phyloP scores from a whole-genome alignment of 2,329 filamentous ascomycete genomes.

The Lecanicillium sp. region DNA sequence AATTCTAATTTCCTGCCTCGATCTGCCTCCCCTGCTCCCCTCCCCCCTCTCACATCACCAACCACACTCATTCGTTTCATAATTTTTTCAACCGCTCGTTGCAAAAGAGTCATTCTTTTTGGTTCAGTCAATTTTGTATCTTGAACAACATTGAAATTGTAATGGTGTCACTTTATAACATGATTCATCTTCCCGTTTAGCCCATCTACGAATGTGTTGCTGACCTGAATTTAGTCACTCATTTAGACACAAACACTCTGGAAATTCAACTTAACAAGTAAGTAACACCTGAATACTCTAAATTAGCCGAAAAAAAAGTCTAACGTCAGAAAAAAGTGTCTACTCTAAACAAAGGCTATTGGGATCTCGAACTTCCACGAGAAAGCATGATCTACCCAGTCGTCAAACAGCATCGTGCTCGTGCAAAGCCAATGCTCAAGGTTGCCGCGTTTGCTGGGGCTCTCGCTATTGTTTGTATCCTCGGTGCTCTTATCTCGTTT shows the following conservation, averaged over 20 bases:
- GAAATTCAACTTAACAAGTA: too few species aligned
- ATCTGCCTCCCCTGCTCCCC: not conserved
- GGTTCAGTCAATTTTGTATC: too few species aligned
- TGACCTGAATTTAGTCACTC: too few species aligned
- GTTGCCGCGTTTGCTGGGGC: conserved; percentile 1
- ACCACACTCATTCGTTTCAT: not conserved
- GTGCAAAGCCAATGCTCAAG: conserved; percentile 1
- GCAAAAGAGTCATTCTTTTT: too few species aligned
- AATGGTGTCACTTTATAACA: too few species aligned
- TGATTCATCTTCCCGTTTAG: too few species aligned
- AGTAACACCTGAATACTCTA: too few species aligned
- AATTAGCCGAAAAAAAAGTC: too few species aligned
- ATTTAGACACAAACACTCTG: too few species aligned
- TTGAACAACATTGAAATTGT: too few species aligned
- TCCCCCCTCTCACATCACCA: not conserved
- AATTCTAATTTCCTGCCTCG: not conserved
- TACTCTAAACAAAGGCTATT: not conserved
- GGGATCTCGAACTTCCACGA: not conserved
- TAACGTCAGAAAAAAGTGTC: not conserved
- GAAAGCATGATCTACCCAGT: not conserved
- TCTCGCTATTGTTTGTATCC: conserved; percentile 2
- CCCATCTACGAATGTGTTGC: too few species aligned
- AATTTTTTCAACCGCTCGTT: too few species aligned
- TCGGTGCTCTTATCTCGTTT: not conserved
- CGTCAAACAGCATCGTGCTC: not conserved